These are phyloP conservation scores for Mucor piriformis DNA, from an alignment of 371 early-diverging fungal species.

Conservation along the genomic window DNA sequence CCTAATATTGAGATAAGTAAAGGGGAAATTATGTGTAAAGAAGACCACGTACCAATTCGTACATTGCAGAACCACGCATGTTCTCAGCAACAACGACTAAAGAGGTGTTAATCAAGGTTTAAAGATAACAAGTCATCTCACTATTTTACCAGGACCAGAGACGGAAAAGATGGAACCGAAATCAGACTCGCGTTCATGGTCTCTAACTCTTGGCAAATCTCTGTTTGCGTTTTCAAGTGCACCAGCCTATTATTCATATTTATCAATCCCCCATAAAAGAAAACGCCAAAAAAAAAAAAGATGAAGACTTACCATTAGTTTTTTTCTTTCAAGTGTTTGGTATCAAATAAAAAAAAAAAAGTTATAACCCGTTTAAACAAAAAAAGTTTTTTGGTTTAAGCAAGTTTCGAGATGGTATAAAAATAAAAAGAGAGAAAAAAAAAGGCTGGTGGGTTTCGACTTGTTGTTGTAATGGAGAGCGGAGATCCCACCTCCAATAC, in stretches of 20 bases:
- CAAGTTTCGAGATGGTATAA: conserved; percentile 15
- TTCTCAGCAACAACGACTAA: conserved; percentile 98
- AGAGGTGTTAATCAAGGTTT: not conserved
- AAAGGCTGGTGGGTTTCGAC: too few relatives aligned
- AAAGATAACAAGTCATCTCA: conserved; percentile 5
- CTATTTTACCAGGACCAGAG: conserved; percentile 94
- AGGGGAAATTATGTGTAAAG: not conserved
- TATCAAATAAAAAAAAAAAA: not conserved
- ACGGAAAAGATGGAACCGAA: conserved; percentile 97
- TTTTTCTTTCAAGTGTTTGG: not conserved
- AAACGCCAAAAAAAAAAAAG: too few relatives aligned
- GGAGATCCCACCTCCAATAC: too few relatives aligned
- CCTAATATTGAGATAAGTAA: conserved; percentile 49
- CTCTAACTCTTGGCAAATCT: conserved; percentile 80
- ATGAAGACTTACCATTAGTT: too few relatives aligned
- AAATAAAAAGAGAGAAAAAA: conserved; percentile 12
- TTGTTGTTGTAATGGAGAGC: too few relatives aligned
- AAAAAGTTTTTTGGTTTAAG: not conserved
- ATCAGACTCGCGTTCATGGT: conserved; percentile 85
- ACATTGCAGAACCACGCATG: conserved; percentile 99
- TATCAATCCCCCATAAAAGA: too few relatives aligned
- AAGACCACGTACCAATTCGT: conserved; percentile 87
- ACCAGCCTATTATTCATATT: conserved; percentile 75
- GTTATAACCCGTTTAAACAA: not conserved
- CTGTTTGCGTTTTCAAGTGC: conserved; percentile 82